Conservation (phyloP, 768 basidiomycete genomes). For the Mycena kentingensis region DNA sequence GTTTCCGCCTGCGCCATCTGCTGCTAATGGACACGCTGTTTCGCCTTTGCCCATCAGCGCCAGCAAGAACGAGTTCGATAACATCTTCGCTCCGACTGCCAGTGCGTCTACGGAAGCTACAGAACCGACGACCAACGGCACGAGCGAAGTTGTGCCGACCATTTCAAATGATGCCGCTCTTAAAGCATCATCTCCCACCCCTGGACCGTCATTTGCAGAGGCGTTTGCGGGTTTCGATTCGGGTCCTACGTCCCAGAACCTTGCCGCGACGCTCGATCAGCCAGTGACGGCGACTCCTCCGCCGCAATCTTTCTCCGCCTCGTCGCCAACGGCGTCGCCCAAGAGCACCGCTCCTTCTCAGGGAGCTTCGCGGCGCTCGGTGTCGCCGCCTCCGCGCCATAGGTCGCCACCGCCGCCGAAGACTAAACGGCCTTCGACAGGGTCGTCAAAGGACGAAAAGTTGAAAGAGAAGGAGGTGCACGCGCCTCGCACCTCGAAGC, state of each 20-base stretch:
- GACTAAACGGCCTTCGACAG: slow-evolving; percentile 62
- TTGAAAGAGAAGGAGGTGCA: slow-evolving; percentile 60
- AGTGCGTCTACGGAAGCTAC: not conserved
- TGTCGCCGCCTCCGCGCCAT: slow-evolving; percentile 36
- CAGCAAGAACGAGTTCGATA: slow-evolving; percentile 21
- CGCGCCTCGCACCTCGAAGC: slow-evolving; percentile 64
- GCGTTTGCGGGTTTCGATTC: slow-evolving; percentile 54
- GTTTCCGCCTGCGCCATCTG: slow-evolving; percentile 31
- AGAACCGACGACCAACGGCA: slow-evolving; percentile 10
- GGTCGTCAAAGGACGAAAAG: slow-evolving; percentile 58
- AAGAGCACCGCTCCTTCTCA: slow-evolving; percentile 19
- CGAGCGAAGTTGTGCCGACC: slow-evolving; percentile 21
- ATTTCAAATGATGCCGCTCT: too few relatives aligned
- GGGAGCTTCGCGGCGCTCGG: slow-evolving; percentile 29
- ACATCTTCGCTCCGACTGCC: slow-evolving; percentile 10
- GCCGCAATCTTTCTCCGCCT: slow-evolving; percentile 17
- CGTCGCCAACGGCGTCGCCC: slow-evolving; percentile 13
- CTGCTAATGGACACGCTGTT: slow-evolving; percentile 29
- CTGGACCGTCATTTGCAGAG: slow-evolving; percentile 49
- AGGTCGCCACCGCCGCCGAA: slow-evolving; percentile 54
- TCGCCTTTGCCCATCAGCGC: slow-evolving; percentile 12
- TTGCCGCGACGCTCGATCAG: slow-evolving; percentile 41
- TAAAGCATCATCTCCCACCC: too few relatives aligned
- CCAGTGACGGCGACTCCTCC: slow-evolving; percentile 36
- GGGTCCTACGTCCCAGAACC: slow-evolving; percentile 38